Evolutionary conservation across 306 rosid species (phyloP).

Genomic region (Dryas alaskensis): DNA sequence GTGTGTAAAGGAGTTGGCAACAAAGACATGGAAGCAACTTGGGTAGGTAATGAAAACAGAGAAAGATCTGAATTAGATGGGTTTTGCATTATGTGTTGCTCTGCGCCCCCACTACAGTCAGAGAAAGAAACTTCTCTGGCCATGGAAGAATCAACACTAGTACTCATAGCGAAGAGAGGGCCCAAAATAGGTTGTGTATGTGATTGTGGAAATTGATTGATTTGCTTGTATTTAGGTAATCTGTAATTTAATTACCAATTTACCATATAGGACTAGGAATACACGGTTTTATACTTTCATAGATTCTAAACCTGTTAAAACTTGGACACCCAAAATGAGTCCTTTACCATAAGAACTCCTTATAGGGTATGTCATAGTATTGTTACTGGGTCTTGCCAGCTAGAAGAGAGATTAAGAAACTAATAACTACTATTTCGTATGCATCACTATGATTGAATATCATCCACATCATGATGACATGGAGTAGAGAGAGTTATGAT

Average conservation of each 20-base stretch:
- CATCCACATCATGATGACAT: background rate
- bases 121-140: background rate
- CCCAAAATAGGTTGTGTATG: no score
- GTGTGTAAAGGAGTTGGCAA: no score
- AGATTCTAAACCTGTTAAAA: background rate
- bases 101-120: background rate
- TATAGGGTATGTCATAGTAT: background rate
- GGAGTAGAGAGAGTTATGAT: no score
- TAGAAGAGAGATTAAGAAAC: background rate
- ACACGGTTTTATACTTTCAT: background rate
- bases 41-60: background rate
- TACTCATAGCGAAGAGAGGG: no score
- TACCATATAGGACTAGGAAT: background rate
- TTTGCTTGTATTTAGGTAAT: background rate
- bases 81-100: background rate
- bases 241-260: background rate
- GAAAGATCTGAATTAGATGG: background rate
- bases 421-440: no score
- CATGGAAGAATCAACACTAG: background rate
- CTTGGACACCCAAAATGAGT: background rate
- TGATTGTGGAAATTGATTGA: background rate
- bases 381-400: background rate
- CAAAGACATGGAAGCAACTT: no score
- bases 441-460: background rate
- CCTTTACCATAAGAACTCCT: background rate